Evolutionary conservation across 495 filamentous ascomycete genomes (phyloP).

Genomic region (Parathielavia appendiculata): DNA sequence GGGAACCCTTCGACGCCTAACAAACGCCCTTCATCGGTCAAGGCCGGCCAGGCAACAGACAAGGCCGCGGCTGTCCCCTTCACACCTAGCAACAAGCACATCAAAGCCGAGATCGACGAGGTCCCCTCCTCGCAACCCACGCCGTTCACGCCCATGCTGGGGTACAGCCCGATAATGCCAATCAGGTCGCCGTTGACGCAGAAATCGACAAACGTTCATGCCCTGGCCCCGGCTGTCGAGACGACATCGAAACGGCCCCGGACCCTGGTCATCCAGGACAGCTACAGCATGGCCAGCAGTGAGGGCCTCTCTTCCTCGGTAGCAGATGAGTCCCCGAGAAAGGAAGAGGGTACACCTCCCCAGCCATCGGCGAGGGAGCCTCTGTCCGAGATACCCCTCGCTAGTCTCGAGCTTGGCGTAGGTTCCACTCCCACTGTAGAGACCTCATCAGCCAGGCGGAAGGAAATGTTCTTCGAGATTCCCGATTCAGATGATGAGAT

Average conservation of each 20-base stretch:
- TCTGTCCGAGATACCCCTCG: conserved; percentile 26
- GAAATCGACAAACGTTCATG: conserved; percentile 37
- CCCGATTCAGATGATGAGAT: conserved; percentile 43
- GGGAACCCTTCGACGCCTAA: not conserved
- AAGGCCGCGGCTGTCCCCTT: conserved; percentile 17
- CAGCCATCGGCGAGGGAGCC: conserved; percentile 20
- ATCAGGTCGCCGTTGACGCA: conserved; percentile 34
- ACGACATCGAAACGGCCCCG: conserved; percentile 26
- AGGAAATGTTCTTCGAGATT: conserved; percentile 28
- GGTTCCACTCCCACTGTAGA: conserved; percentile 1
- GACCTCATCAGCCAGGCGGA: conserved; percentile 16
- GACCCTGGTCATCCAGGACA: conserved; percentile 36
- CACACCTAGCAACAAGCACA: conserved; percentile 35
- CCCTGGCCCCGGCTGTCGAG: conserved; percentile 27
- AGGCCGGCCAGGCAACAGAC: not conserved
- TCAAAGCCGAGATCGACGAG: conserved; percentile 32
- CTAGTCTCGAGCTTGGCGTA: conserved; percentile 11
- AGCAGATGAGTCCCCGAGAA: conserved; percentile 3
- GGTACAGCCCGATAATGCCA: conserved; percentile 23
- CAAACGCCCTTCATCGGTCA: not conserved
- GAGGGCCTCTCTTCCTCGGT: conserved; percentile 17
- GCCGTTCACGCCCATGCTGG: conserved; percentile 33
- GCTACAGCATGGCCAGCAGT: conserved; percentile 34
- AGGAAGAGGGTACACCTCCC: conserved; percentile 12
- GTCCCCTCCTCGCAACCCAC: conserved; percentile 41